Base-by-base conservation (phyloP, 2,329 filamentous ascomycete species). In the Aspergillus felis region DNA sequence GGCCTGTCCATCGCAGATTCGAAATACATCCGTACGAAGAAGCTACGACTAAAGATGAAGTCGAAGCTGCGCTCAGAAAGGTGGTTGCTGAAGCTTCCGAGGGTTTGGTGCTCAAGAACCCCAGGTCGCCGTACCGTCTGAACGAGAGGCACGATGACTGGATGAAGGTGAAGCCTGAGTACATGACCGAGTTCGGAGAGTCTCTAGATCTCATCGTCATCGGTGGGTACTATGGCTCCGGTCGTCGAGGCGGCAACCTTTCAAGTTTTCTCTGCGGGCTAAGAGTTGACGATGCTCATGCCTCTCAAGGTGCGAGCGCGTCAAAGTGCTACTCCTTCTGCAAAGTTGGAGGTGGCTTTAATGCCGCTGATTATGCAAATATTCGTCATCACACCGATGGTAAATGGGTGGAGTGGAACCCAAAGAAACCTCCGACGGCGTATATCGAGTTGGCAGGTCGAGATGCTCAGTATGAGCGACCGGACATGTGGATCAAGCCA, bases 141-240 rank as follows among this genome's bases (percentile, higher is more conserved):
- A 96, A 96, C 68, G 90, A 91, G 64, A 88, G 94, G 50, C 94
- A 95, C 67, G 90, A 96, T 66, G 91, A 96, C 74, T 99, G 94
- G 94, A 88, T 97, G 76, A 99, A 99, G 72, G 92, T 99, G 8
- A 99, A 99, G 68, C 94, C 94, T 1, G 94, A 99, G 63, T 99
- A 99, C 73, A 97, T 97, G 92, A 87, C 87, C 2, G 93, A 96
- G 61, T 96, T 94, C 71, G 94, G 94, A 60, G 93, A 97, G 74
- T 91, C 89, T 0, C 84, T 99, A 3, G 94, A 99, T 71, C 91
- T 92, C 63, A 78, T 97, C 14, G 81, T 99, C 17, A 85, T 99
- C 54, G 94, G 93, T 55, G 94, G 91, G 8, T 97, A 96, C 75
- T 99, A 90, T 71, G 94, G 94, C 14, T 90, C 89, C 29, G 94